These are phyloP conservation scores for Aureoboletus auriporus DNA, from an alignment of 768 basidiomycete genomes.

Conservation along the genomic window DNA sequence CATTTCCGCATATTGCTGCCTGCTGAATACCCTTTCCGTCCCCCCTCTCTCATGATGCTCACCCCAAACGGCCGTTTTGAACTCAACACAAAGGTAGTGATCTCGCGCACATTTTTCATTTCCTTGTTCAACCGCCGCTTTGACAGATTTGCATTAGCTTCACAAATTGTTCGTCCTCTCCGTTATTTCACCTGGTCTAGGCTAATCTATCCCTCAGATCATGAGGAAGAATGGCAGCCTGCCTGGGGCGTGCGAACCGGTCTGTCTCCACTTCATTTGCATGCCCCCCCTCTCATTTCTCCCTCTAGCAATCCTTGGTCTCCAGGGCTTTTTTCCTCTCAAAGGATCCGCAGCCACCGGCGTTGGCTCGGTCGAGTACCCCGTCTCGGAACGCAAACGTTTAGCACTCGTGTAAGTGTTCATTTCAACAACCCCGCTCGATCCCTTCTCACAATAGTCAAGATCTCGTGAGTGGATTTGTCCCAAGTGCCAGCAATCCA, in stretches of 20 bases:
- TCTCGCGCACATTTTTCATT: constrained; percentile 11
- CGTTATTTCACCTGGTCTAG: constrained; percentile 25
- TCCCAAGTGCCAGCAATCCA: constrained; percentile 64
- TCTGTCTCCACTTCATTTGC: constrained; percentile 30
- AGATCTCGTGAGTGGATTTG: constrained; percentile 84
- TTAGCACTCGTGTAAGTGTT: constrained; percentile 66
- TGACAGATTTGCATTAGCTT: constrained; percentile 88
- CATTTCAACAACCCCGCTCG: constrained; percentile 7
- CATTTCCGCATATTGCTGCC: constrained; percentile 90
- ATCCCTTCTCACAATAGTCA: constrained; percentile 10
- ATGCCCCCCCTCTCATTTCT: constrained; percentile 11
- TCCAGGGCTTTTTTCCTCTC: constrained; percentile 86
- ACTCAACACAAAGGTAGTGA: constrained; percentile 83
- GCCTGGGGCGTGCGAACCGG: constrained; percentile 98
- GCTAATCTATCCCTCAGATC: constrained; percentile 50
- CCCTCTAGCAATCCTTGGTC: constrained; percentile 70
- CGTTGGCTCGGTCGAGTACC: constrained; percentile 84
- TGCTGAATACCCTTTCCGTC: constrained; percentile 93
- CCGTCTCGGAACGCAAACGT: constrained; percentile 68
- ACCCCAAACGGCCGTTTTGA: constrained; percentile 98
- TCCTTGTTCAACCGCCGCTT: constrained; percentile 5
- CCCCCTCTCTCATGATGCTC: constrained; percentile 92
- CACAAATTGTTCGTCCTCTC: constrained; percentile 65
- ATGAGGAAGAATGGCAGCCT: constrained; percentile 97
- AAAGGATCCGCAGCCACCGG: constrained; percentile 86